phyloP scores from a whole-genome alignment of 2,329 filamentous ascomycete genomes.

The Botrytis sinoallii region DNA sequence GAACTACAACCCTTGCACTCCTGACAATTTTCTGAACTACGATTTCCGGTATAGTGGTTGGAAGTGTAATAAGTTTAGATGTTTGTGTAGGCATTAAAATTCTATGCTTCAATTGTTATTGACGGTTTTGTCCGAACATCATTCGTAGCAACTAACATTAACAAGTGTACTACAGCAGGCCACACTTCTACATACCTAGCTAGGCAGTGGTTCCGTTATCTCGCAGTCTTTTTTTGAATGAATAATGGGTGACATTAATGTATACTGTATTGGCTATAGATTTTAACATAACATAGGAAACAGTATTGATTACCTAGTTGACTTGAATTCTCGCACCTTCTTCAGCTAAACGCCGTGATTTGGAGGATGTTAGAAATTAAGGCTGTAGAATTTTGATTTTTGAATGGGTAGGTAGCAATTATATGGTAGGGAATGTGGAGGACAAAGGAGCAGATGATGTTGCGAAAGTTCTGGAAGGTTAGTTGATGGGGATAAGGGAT shows the following conservation, averaged over 20 bases:
- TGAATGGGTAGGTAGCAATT: background rate
- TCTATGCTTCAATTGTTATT: background rate
- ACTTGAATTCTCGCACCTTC: no score
- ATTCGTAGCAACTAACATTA: background rate
- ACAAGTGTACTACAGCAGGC: background rate
- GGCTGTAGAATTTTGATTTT: background rate
- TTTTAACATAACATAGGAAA: no score
- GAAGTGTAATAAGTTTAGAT: background rate
- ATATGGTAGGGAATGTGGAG: background rate
- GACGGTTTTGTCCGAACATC: background rate
- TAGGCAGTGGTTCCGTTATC: background rate
- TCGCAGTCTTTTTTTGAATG: accelerated
- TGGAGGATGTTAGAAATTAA: no score
- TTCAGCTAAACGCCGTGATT: no score
- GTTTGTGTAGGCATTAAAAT: background rate
- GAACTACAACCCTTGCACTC: background rate
- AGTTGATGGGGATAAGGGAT: background rate
- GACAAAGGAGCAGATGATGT: background rate
- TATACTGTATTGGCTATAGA: no score
- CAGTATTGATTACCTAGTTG: no score
- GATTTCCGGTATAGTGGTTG: background rate
- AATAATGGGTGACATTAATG: no score
- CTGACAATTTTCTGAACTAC: background rate
- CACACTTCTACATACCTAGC: background rate
- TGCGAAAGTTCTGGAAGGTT: background rate